These are phyloP conservation scores for Candida boidinii DNA, from an alignment of 805 yeast species.

Conservation along the genomic window DNA sequence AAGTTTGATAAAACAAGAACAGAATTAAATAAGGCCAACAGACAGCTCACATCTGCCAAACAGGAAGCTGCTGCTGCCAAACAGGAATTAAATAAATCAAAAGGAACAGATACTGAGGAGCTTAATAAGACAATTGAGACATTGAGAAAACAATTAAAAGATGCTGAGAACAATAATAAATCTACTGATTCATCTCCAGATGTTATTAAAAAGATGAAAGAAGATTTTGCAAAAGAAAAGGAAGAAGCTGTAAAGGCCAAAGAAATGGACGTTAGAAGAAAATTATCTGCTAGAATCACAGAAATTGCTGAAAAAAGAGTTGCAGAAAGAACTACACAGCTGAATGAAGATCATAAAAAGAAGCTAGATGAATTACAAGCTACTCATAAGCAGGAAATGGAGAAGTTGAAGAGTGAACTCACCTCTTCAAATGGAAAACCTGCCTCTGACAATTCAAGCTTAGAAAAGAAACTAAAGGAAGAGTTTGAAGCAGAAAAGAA, in stretches of 20 bases:
- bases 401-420: conserved; percentile 3
- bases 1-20: conserved; percentile 10
- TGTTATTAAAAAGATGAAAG: conserved; percentile 10
- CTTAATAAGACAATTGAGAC: conserved; percentile 9
- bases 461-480: conserved; percentile 10
- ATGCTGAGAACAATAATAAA: too few relatives aligned
- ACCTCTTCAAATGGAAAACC: conserved; percentile 5
- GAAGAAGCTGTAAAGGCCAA: conserved; percentile 10
- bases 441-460: conserved; percentile 4
- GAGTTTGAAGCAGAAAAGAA: conserved; percentile 13
- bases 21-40: conserved; percentile 11
- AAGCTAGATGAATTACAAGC: conserved; percentile 15
- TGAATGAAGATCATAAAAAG: conserved; percentile 21
- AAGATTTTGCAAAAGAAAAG: conserved; percentile 12
- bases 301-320: conserved; percentile 27
- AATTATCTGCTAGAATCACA: conserved; percentile 26
- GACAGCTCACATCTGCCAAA: too few relatives aligned
- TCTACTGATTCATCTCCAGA: not conserved
- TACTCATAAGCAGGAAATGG: conserved; percentile 1
- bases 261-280: too few relatives aligned
- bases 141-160: conserved; percentile 4
- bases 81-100: conserved; percentile 5
- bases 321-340: conserved; percentile 24
- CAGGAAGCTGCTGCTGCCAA: conserved; percentile 13
- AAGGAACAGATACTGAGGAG: conserved; percentile 1